Evolutionary conservation across 345 rosid species (phyloP).

Genomic region (Eucalyptus guilfoylei): DNA sequence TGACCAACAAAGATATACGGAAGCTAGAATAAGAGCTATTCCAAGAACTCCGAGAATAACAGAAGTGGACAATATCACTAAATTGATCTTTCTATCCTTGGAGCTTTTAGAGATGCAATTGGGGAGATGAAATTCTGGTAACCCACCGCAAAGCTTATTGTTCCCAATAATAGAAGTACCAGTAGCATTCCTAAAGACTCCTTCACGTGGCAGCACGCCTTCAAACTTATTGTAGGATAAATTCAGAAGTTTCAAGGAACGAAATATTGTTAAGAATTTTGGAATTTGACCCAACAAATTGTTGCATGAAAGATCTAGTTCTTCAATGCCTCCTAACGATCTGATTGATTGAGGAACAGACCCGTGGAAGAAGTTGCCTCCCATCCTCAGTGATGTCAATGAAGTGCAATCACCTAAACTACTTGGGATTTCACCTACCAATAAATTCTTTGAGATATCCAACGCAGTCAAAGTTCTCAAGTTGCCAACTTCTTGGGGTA

Average conservation of each 20-base stretch:
- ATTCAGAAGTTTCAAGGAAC: neutral
- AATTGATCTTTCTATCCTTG: neutral
- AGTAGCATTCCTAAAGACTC: neutral
- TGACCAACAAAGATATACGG: neutral
- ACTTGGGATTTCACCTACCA: neutral
- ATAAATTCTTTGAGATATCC: neutral
- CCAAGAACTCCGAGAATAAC: neutral
- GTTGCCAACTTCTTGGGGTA: neutral
- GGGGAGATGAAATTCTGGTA: neutral
- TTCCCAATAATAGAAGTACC: neutral
- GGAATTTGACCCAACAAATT: neutral
- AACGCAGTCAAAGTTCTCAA: neutral
- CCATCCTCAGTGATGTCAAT: neutral
- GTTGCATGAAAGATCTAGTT: neutral
- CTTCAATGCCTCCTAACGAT: neutral
- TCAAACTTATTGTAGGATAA: neutral
- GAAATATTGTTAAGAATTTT: neutral
- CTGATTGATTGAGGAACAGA: rapidly evolving
- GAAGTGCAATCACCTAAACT: neutral
- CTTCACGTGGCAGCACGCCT: neutral
- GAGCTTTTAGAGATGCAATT: neutral
- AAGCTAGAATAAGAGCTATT: neutral
- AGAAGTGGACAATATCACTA: neutral
- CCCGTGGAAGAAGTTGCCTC: neutral
- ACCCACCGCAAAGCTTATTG: neutral